These are phyloP conservation scores for Ustilago xerochloae DNA, from an alignment of 1,284 basidiomycete genomes.

Conservation along the genomic window DNA sequence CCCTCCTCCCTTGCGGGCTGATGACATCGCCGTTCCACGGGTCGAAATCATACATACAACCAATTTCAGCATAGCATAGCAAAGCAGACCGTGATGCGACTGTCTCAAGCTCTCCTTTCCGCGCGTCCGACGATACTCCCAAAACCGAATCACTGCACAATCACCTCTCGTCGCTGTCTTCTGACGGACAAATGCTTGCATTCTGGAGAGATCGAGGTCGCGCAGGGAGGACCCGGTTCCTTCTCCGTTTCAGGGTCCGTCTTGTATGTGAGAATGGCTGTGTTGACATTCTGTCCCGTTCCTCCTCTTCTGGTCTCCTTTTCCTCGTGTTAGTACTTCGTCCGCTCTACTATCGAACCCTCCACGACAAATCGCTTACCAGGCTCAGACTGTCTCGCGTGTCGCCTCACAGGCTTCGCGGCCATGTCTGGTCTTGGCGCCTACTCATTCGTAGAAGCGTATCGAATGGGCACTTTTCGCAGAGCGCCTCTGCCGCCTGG, in stretches of 20 bases:
- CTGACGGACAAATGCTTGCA: too few species aligned
- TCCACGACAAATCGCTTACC: conserved; percentile 9
- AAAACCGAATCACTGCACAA: too few species aligned
- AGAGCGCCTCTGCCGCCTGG: conserved; percentile 31
- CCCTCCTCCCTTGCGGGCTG: not conserved
- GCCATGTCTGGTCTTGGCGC: conserved; percentile 55
- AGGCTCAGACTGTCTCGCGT: conserved; percentile 56
- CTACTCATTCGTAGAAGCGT: conserved; percentile 60
- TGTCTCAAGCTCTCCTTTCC: not conserved
- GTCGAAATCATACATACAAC: not conserved
- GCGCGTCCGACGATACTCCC: not conserved
- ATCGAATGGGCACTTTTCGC: conserved; percentile 49
- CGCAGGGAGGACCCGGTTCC: not conserved
- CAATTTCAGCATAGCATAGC: not conserved
- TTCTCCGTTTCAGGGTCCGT: not conserved
- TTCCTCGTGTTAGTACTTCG: conserved; percentile 12
- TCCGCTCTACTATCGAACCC: conserved; percentile 38
- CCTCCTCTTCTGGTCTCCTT: conserved; percentile 1
- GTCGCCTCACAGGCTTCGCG: conserved; percentile 61
- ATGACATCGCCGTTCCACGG: not conserved
- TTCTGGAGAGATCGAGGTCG: not conserved
- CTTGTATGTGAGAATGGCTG: conserved; percentile 16
- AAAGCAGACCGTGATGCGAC: not conserved
- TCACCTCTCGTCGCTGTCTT: too few species aligned
- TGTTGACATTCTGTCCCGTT: conserved; percentile 19